Base-by-base conservation (phyloP, 2,329 filamentous ascomycete genomes). In the Pseudopyricularia cyperi region DNA sequence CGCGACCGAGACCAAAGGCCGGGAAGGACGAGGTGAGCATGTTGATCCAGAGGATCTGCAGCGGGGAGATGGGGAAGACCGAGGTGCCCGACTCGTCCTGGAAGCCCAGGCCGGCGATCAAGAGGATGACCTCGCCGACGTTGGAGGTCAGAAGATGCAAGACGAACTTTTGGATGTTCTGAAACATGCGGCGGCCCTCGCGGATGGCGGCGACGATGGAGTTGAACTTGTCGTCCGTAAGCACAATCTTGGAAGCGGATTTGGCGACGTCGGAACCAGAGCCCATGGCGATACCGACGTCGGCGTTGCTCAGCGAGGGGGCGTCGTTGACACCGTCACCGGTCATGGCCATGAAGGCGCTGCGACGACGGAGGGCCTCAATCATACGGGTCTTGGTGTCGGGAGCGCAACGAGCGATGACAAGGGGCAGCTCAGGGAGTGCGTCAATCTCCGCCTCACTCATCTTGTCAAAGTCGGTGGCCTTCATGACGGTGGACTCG, bases 11-110 rank as follows among this genome's bases (percentile, higher is more conserved):
- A 44, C 89, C 89, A 71, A 95, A 93, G 54, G 90, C 89, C 1
- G 89, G 89, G 65, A 93, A 81, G 1, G 84, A 87, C 39, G 87
- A 91, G 0, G 89, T 95, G 52, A 93, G 78, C 85, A 95, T 91
- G 67, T 95, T 95, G 65, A 95, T 88, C 89, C 88, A 95, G 54
- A 95, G 77, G 56, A 95, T 91, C 60, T 95, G 83, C 11, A 95
- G 80, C 0, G 89, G 88, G 0, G 87, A 82, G 46, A 95, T 79
- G 4, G 89, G 89, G 65, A 94, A 95, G 9, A 95, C 88, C 0
- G 88, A 93, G 55, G 87, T 76, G 8, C 79, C 76, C 9, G 73
- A 70, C 2, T 67, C 58, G 62, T 95, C 89, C 60, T 89, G 85
- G 70, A 95, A 94, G 0, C 75, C 85, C 4, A 95, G 79, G 51